Conservation (phyloP, 768 basidiomycete species). For the Mycena maculata region DNA sequence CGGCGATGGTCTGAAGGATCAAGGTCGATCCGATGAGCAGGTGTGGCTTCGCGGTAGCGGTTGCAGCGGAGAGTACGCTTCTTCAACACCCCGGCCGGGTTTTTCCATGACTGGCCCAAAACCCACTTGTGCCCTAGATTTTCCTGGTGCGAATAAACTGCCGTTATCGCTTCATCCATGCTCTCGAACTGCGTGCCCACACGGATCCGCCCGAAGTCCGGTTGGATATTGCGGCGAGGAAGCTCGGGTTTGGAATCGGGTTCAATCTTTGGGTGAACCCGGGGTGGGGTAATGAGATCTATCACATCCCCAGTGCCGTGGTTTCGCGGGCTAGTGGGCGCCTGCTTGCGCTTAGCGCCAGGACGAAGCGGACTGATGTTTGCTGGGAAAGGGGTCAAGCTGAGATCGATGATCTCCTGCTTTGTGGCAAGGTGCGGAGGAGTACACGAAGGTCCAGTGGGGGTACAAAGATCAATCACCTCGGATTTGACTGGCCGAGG, state of each 20-base stretch:
- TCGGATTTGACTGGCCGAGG: background rate
- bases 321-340: no score
- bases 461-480: background rate
- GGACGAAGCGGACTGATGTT: constrained; percentile 1
- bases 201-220: background rate
- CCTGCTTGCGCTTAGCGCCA: constrained; percentile 1
- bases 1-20: constrained; percentile 26
- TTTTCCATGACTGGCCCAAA: background rate
- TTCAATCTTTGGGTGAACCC: background rate
- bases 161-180: background rate
- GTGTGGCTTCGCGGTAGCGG: background rate
- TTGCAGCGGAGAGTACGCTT: constrained; percentile 9
- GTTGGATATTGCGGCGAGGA: background rate
- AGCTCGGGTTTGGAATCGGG: background rate
- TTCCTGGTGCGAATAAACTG: background rate
- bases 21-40: constrained; percentile 4
- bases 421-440: constrained; percentile 5
- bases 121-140: constrained; percentile 16
- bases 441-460: background rate
- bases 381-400: no score
- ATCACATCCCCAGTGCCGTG: background rate
- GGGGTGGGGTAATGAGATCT: background rate
- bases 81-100: background rate
- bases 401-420: constrained; percentile 2
- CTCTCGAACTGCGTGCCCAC: background rate